Base-by-base conservation (phyloP, 495 filamentous ascomycete species). In the Cenococcum geophilum region DNA sequence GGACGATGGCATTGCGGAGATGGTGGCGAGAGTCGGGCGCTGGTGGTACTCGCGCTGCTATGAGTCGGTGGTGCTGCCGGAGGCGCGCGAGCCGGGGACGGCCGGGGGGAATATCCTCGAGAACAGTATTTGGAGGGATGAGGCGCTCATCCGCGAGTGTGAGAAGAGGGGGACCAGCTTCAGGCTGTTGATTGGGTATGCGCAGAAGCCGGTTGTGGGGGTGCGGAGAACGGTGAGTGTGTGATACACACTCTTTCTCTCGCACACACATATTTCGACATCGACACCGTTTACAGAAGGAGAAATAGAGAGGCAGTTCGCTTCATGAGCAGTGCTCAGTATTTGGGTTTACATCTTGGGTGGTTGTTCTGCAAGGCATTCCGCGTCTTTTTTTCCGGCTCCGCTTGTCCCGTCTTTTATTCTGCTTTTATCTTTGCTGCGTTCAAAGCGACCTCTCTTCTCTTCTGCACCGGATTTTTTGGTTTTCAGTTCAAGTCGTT, bases 31-130 rank as follows among this genome's bases (percentile, higher is more conserved):
- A 61, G 92, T 98, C 8, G 95, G 93, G 16, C 79, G 95, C 42
- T 98, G 91, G 91, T 97, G 95, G 93, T 97, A 96, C 73, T 87
- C 82, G 4, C 81, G 86, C 54, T 96, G 91, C 77, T 97, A 97
- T 72, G 93, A 97, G 76, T 79, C 73, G 21, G 76, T 80, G 8
- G 76, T 86, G 16, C 73, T 80, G 23, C 75, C 79, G 1, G 76
- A 81, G 25, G 80, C 78, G 27, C 78, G 79, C 55, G 70, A 65
- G 43, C 32, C 55, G 4, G 66, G 45, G 25, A 55, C 51, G n/a
- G 59, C 37, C 47, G 42, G 57, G 16, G 61, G 61, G 20, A 57
- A 60, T 27, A 43, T 64, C 0, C 64, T 68, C 36, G 56, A 60
- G 21, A 58, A 22, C 55, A 92, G 87, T 70, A 89, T 98, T 70